Percentiles rank a stretch among this genome's conserved stretches.
Evolutionary conservation across 2,329 filamentous ascomycete genomes (phyloP).

Genomic region (Cladophialophora immunda): DNA sequence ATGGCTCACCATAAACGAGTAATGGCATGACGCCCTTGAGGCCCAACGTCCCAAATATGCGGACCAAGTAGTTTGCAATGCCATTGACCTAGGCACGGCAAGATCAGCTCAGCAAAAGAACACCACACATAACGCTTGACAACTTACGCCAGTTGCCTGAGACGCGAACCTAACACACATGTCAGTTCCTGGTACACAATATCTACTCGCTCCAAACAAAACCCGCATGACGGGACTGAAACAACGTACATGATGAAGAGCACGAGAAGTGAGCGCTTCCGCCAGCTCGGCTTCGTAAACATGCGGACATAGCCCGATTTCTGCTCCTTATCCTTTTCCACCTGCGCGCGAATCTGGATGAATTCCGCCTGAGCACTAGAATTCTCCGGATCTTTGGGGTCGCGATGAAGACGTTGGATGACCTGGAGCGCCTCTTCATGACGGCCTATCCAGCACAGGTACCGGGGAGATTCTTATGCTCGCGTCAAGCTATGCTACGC

Average conservation of each 20-base stretch:
- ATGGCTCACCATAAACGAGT: constrained; percentile 48
- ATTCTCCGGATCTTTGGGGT: constrained; percentile 13
- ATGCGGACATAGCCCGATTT: constrained; percentile 25
- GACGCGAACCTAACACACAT: constrained; percentile 27
- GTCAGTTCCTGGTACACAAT: background rate
- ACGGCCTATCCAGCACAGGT: constrained; percentile 27
- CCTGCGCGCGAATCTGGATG: constrained; percentile 29
- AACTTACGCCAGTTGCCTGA: constrained; percentile 45
- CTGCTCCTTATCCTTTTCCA: constrained; percentile 30
- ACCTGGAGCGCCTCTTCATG: constrained; percentile 23
- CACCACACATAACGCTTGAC: background rate
- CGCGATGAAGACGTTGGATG: constrained; percentile 28
- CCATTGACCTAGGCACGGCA: constrained; percentile 31
- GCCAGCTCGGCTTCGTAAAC: constrained; percentile 32
- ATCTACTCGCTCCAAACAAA: background rate
- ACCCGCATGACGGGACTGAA: constrained; percentile 35
- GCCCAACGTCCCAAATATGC: constrained; percentile 49
- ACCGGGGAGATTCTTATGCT: constrained; percentile 25
- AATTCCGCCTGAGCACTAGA: constrained; percentile 28
- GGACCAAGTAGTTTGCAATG: constrained; percentile 51
- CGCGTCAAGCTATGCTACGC: background rate
- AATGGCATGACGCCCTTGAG: constrained; percentile 51
- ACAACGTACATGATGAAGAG: constrained; percentile 36
- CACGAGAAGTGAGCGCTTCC: constrained; percentile 27
- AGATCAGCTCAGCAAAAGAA: background rate